phyloP scores from a whole-genome alignment of 2,329 filamentous ascomycete genomes.

The Diaporthe vaccinii region DNA sequence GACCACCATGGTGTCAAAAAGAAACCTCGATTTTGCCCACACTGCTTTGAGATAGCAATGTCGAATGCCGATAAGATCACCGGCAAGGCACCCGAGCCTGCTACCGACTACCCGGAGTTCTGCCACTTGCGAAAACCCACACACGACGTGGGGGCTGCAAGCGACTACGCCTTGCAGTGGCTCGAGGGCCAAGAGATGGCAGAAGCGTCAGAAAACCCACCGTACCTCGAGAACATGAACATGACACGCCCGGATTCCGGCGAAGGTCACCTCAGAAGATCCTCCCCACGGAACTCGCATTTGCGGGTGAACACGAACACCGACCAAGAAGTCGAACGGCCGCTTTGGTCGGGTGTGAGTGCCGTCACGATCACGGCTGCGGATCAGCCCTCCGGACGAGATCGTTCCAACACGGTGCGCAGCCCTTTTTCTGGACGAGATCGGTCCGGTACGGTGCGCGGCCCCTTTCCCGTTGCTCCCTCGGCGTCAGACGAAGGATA shows the following conservation, averaged over 20 bases:
- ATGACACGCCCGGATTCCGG: not conserved
- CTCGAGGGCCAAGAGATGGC: constrained; percentile 8
- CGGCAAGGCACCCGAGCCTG: not conserved
- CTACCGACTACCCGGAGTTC: constrained; percentile 22
- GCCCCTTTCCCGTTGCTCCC: not conserved
- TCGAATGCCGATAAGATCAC: constrained; percentile 9
- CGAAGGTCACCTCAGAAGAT: not conserved
- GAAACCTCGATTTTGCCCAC: constrained; percentile 29
- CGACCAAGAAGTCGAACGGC: constrained; percentile 3
- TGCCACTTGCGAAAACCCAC: constrained; percentile 17
- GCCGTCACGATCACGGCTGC: constrained; percentile 15
- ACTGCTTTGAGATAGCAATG: constrained; percentile 36
- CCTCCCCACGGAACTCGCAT: not conserved
- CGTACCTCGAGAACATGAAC: not conserved
- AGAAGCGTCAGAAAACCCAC: not conserved
- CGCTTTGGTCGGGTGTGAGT: constrained; percentile 21
- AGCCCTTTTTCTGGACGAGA: not conserved
- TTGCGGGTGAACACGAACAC: constrained; percentile 10
- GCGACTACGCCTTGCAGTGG: constrained; percentile 34
- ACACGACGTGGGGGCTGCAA: constrained; percentile 21
- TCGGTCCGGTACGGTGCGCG: constrained; percentile 15
- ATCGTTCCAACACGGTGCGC: constrained; percentile 22
- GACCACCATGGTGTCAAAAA: constrained; percentile 9
- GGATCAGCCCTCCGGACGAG: not conserved
- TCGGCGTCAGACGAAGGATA: constrained; percentile 33